Evolutionary conservation across 768 basidiomycete genomes (phyloP).

Genomic region (Serendipita vermifera): DNA sequence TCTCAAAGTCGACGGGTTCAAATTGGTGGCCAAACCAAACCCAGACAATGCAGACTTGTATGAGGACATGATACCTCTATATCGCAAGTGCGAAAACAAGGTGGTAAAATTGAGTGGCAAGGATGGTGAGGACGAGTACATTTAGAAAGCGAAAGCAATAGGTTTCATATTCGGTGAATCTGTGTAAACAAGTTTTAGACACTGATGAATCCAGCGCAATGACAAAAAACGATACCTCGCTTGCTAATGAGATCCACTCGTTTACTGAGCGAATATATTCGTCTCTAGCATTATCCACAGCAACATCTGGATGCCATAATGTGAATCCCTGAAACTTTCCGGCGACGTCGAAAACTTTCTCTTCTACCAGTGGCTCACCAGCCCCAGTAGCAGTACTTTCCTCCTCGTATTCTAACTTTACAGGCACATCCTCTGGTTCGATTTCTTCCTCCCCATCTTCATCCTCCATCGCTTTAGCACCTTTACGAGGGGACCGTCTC

Average conservation of each 20-base stretch:
- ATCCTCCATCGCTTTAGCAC: constrained; percentile 22
- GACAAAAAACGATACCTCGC: no score
- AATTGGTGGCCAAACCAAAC: constrained; percentile 47
- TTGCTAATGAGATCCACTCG: constrained; percentile 58
- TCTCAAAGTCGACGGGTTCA: constrained; percentile 32
- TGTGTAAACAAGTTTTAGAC: no score
- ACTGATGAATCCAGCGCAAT: no score
- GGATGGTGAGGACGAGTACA: background rate
- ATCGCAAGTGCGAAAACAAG: constrained; percentile 43
- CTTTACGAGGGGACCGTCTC: constrained; percentile 21
- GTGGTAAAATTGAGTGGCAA: constrained; percentile 23
- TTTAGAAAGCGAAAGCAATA: no score
- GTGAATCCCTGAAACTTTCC: constrained; percentile 45
- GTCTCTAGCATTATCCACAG: constrained; percentile 54
- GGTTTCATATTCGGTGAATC: no score
- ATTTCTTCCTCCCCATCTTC: constrained; percentile 19
- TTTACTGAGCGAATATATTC: constrained; percentile 55
- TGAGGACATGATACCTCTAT: constrained; percentile 38
- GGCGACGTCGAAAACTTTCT: background rate
- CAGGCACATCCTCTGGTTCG: constrained; percentile 17
- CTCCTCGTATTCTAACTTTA: constrained; percentile 16
- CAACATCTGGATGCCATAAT: constrained; percentile 65
- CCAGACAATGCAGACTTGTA: constrained; percentile 37
- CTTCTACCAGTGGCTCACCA: constrained; percentile 34
- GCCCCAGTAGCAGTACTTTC: no score